Evolutionary conservation across 371 early-diverging fungal genomes (phyloP).

Genomic region (Coemansia linderi): DNA sequence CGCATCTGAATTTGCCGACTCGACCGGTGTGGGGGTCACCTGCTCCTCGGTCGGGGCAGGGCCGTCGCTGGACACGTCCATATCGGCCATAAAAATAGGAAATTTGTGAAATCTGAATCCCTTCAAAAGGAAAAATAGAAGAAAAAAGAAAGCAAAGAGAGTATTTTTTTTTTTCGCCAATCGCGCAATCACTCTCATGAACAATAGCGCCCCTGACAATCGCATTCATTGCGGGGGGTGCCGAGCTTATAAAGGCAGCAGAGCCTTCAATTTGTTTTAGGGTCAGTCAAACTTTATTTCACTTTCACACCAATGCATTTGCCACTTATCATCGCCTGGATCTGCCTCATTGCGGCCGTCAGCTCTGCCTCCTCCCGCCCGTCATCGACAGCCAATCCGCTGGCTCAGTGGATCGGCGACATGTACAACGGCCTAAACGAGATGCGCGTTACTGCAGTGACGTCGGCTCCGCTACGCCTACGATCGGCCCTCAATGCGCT

Average conservation of each 20-base stretch:
- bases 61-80: neutral
- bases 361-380: neutral
- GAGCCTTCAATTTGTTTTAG: neutral
- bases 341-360: neutral
- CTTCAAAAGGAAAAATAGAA: neutral
- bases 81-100: neutral
- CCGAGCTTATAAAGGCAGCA: neutral
- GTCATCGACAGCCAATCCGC: conserved; percentile 5
- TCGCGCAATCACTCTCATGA: neutral
- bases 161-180: neutral
- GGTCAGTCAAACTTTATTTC: neutral
- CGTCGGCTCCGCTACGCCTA: conserved; percentile 6
- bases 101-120: neutral
- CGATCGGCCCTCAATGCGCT: conserved; percentile 12
- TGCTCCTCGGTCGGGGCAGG: neutral
- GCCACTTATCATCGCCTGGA: neutral
- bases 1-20: neutral
- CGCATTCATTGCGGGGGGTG: neutral
- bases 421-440: conserved; percentile 12
- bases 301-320: neutral
- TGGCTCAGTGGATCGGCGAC: conserved; percentile 12
- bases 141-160: neutral
- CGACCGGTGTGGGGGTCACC: neutral
- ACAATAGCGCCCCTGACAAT: neutral
- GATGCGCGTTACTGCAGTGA: conserved; percentile 3